Conservation (phyloP, 2,329 filamentous ascomycete genomes). For the Graphiopsis chlorocephala region DNA sequence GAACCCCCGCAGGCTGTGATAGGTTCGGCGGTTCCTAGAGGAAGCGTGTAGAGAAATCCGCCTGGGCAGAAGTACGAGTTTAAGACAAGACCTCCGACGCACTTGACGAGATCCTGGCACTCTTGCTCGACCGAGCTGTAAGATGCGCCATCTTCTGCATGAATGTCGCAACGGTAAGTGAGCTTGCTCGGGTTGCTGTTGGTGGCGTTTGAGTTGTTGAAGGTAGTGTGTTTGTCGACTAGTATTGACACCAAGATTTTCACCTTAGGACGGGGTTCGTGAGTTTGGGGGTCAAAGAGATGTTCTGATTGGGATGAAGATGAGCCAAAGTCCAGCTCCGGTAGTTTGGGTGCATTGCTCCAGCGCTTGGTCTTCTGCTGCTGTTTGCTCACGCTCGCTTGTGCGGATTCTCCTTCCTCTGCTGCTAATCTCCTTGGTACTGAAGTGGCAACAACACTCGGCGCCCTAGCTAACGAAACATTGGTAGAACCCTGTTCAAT, state of each 20-base stretch:
- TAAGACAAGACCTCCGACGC: conserved; percentile 20
- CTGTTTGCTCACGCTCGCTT: background rate
- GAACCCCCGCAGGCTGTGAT: conserved; percentile 14
- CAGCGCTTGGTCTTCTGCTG: background rate
- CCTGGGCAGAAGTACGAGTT: conserved; percentile 21
- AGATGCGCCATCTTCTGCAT: conserved; percentile 14
- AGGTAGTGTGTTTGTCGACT: background rate
- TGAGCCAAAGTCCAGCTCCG: conserved; percentile 12
- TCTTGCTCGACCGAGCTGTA: conserved; percentile 19
- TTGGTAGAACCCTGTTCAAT: background rate
- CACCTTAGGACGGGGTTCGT: background rate
- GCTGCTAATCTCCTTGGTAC: background rate
- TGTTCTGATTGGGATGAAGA: background rate
- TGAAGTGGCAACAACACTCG: background rate
- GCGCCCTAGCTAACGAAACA: background rate
- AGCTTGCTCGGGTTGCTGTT: background rate
- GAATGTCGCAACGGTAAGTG: conserved; percentile 22
- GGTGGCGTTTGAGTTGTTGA: background rate
- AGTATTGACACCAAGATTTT: background rate
- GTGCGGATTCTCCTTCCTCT: background rate
- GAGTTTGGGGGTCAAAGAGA: background rate
- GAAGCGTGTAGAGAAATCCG: conserved; percentile 23
- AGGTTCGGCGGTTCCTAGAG: conserved; percentile 12
- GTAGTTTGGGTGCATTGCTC: conserved; percentile 4
- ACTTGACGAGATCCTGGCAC: conserved; percentile 19